phyloP scores from a whole-genome alignment of 2,329 filamentous ascomycete genomes.

The Hypocreales sp. region DNA sequence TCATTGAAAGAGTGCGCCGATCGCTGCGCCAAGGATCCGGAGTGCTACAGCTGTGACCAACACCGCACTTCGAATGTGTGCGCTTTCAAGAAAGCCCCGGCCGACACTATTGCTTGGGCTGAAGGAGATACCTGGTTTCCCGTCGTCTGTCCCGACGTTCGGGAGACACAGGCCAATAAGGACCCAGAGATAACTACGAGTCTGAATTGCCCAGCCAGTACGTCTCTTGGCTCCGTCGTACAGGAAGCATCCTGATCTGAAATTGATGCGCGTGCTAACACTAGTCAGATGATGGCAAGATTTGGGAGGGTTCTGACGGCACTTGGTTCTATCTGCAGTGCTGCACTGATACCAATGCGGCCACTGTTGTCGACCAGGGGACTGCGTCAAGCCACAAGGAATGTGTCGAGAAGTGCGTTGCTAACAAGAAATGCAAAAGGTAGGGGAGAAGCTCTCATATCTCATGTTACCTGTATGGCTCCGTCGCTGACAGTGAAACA shows the following conservation, averaged over 20 bases:
- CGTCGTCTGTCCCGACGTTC: background rate
- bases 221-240: too few relatives aligned
- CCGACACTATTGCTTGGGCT: background rate
- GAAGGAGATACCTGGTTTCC: conserved; percentile 1
- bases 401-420: conserved; percentile 5
- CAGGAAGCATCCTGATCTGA: too few relatives aligned
- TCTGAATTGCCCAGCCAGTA: background rate
- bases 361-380: conserved; percentile 2
- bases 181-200: conserved; percentile 1
- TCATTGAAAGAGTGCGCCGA: conserved; percentile 3
- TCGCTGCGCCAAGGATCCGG: conserved; percentile 1
- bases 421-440: conserved; percentile 5
- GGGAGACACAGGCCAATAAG: background rate
- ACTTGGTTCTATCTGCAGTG: conserved; percentile 7
- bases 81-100: conserved; percentile 1
- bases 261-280: too few relatives aligned
- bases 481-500: too few relatives aligned
- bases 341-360: conserved; percentile 4
- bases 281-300: conserved; percentile 4
- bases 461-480: too few relatives aligned
- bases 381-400: conserved; percentile 3
- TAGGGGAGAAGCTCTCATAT: too few relatives aligned
- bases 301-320: conserved; percentile 6
- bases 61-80: background rate
- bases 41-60: conserved; percentile 2